Evolutionary conservation across 805 yeast genomes (phyloP).

Genomic region (Spathaspora passalidarum): DNA sequence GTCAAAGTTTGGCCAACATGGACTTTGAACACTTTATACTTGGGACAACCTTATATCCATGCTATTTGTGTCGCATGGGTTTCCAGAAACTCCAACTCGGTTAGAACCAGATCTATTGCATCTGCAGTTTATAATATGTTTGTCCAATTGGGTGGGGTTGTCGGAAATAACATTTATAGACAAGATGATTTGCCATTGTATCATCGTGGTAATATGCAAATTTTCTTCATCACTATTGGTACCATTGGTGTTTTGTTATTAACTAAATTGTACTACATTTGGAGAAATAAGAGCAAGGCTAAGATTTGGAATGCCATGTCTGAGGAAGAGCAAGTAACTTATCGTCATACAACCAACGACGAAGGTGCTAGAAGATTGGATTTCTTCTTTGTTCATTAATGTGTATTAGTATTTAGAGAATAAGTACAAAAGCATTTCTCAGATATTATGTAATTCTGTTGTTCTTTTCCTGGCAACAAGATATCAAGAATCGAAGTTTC

Average conservation of each 20-base stretch:
- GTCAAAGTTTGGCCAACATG: constrained; percentile 12
- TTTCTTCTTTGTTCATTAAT: constrained; percentile 30
- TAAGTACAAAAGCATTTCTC: neutral
- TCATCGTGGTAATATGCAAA: constrained; percentile 49
- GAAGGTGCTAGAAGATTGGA: constrained; percentile 60
- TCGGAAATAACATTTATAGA: constrained; percentile 55
- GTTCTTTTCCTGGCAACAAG: too few relatives aligned
- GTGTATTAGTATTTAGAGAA: constrained; percentile 11
- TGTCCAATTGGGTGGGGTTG: constrained; percentile 58
- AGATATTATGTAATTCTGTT: neutral
- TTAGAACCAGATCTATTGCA: constrained; percentile 61
- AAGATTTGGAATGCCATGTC: constrained; percentile 49
- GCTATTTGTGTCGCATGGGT: constrained; percentile 41
- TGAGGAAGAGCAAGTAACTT: constrained; percentile 47
- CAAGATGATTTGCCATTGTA: constrained; percentile 58
- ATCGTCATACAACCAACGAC: constrained; percentile 45
- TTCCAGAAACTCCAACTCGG: constrained; percentile 60
- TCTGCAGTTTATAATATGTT: constrained; percentile 65
- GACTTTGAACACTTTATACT: constrained; percentile 16
- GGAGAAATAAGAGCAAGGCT: constrained; percentile 44
- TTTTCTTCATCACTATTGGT: constrained; percentile 35
- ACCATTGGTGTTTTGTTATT: constrained; percentile 24
- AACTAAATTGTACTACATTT: constrained; percentile 35
- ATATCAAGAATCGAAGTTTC: too few relatives aligned
- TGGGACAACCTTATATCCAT: constrained; percentile 30